phyloP scores from a whole-genome alignment of 2,329 filamentous ascomycete species.

The Blastomyces parvus region DNA sequence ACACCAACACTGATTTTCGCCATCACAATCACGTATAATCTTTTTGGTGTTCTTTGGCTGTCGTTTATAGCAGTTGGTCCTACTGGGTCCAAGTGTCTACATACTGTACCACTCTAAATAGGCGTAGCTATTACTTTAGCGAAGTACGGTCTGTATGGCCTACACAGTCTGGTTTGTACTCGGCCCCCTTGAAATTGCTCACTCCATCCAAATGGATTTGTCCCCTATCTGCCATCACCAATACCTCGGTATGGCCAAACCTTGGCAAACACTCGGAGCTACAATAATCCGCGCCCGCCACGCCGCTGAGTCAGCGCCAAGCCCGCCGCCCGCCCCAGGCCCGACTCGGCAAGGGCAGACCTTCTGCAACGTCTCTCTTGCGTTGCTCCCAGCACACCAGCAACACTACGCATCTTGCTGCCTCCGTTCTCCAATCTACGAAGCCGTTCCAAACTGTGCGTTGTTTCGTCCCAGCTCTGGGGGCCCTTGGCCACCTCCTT shows the following conservation, averaged over 20 bases:
- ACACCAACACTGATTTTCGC: background rate
- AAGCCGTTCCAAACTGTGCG: slow-evolving; percentile 17
- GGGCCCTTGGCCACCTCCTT: background rate
- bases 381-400: slow-evolving; percentile 8
- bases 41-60: background rate
- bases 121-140: background rate
- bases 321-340: background rate
- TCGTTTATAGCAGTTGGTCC: no score
- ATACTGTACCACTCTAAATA: background rate
- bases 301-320: background rate
- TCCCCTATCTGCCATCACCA: background rate
- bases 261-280: no score
- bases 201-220: background rate
- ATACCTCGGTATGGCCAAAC: no score
- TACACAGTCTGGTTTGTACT: no score
- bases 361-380: background rate
- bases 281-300: background rate
- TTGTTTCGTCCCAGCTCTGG: background rate
- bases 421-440: slow-evolving; percentile 18
- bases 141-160: background rate
- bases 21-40: background rate
- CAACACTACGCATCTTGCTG: background rate
- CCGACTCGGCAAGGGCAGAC: background rate
- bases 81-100: no score
- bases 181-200: no score